A percentile compares a stretch with the other conserved stretches of the same genome.
phyloP scores from a whole-genome alignment of 345 rosid genomes.

The Ailanthus altissimus region DNA sequence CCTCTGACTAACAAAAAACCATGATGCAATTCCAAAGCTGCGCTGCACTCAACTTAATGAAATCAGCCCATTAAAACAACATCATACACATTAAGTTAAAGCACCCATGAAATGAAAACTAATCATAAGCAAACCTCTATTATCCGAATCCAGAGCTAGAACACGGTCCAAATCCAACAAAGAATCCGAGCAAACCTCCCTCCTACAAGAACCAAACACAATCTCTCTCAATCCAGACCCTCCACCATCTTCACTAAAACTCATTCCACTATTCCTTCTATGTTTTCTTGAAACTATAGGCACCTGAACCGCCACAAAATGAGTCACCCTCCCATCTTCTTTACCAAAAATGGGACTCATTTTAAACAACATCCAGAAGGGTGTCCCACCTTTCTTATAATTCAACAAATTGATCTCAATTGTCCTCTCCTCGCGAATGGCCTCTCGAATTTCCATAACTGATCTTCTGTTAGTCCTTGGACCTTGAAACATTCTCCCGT shows the following conservation, averaged over 20 bases:
- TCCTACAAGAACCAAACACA: slow-evolving; percentile 74
- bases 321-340: slow-evolving; percentile 60
- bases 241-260: slow-evolving; percentile 42
- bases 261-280: slow-evolving; percentile 34
- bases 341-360: slow-evolving; percentile 68
- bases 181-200: slow-evolving; percentile 68
- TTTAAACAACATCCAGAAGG: slow-evolving; percentile 88
- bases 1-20: background rate
- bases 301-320: slow-evolving; percentile 88
- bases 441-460: slow-evolving; percentile 82
- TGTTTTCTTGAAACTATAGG: slow-evolving; percentile 44
- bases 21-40: background rate
- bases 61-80: background rate
- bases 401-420: slow-evolving; percentile 65
- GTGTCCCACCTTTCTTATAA: slow-evolving; percentile 83
- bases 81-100: background rate
- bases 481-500: slow-evolving; percentile 84
- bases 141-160: slow-evolving; percentile 43
- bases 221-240: slow-evolving; percentile 37
- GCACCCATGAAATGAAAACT: background rate
- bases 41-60: background rate
- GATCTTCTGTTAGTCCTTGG: slow-evolving; percentile 69
- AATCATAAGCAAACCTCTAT: slow-evolving; percentile 45
- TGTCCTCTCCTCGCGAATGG: slow-evolving; percentile 71
- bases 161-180: slow-evolving; percentile 42